These are phyloP conservation scores for Paramyrothecium sp. DNA, from an alignment of 2,329 filamentous ascomycete species.

Conservation along the genomic window DNA sequence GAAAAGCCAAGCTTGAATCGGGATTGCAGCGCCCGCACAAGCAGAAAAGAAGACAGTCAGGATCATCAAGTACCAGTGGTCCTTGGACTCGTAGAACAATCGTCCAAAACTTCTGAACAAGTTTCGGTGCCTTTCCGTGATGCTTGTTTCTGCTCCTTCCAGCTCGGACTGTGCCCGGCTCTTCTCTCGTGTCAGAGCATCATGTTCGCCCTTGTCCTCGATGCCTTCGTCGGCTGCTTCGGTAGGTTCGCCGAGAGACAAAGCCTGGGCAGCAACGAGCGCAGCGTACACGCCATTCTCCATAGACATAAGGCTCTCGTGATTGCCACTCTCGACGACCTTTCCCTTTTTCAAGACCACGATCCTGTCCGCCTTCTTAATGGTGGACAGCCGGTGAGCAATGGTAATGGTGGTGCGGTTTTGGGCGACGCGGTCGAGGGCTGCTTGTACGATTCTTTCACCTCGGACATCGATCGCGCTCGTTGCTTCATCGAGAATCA, in stretches of 20 bases:
- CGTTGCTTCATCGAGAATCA: conserved; percentile 77
- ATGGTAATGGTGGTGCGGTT: conserved; percentile 71
- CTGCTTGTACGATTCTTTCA: conserved; percentile 61
- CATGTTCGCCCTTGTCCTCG: conserved; percentile 38
- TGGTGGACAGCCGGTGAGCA: conserved; percentile 72
- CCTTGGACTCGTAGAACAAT: conserved; percentile 55
- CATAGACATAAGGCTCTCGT: conserved; percentile 64
- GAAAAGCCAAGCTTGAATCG: conserved; percentile 55
- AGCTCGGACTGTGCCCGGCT: conserved; percentile 39
- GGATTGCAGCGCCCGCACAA: conserved; percentile 41
- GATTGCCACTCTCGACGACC: conserved; percentile 72
- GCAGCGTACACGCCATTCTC: conserved; percentile 64
- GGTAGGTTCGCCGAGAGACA: conserved; percentile 50
- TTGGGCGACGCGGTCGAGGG: conserved; percentile 59
- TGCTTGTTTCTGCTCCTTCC: conserved; percentile 15
- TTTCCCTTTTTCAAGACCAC: conserved; percentile 71
- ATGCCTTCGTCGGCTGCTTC: conserved; percentile 32
- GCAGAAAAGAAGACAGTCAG: conserved; percentile 48
- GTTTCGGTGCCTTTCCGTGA: conserved; percentile 34
- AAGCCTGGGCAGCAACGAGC: conserved; percentile 63
- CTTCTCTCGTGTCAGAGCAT: conserved; percentile 41
- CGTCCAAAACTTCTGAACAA: conserved; percentile 54
- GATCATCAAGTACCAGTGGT: conserved; percentile 47
- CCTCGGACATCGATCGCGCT: conserved; percentile 59
- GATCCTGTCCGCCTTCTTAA: conserved; percentile 76